These are phyloP conservation scores for Ustilago crameri DNA, from an alignment of 1,284 basidiomycete genomes.

Conservation along the genomic window DNA sequence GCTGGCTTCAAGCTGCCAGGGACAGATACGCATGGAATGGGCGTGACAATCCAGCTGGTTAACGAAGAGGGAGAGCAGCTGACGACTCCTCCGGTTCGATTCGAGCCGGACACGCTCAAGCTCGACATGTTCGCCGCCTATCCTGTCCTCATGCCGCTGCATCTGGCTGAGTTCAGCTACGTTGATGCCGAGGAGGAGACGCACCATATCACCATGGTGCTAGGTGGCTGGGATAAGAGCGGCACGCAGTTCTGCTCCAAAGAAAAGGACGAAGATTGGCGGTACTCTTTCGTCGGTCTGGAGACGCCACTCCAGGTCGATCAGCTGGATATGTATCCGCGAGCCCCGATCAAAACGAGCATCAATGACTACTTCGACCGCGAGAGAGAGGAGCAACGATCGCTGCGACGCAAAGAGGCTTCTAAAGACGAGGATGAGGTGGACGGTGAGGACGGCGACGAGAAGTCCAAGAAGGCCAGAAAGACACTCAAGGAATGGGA, in stretches of 20 bases:
- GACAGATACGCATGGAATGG: conserved; percentile 22
- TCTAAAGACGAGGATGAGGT: conserved; percentile 5
- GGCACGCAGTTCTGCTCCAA: conserved; percentile 36
- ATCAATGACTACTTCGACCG: conserved; percentile 32
- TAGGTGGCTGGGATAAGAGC: conserved; percentile 39
- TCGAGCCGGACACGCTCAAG: conserved; percentile 42
- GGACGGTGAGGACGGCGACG: neutral
- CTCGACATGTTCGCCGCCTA: conserved; percentile 44
- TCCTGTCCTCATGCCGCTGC: conserved; percentile 45
- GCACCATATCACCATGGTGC: conserved; percentile 26
- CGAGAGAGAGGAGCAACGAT: conserved; percentile 11
- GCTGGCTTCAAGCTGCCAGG: conserved; percentile 28
- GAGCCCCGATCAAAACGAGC: conserved; percentile 23
- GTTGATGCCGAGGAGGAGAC: conserved; percentile 10
- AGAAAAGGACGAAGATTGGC: conserved; percentile 38
- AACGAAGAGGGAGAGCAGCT: conserved; percentile 28
- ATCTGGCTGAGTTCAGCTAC: conserved; percentile 42
- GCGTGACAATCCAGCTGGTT: conserved; percentile 18
- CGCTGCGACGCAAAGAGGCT: conserved; percentile 4
- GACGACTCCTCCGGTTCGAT: conserved; percentile 22
- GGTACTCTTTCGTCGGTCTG: conserved; percentile 11
- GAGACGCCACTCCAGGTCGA: conserved; percentile 21
- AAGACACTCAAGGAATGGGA: conserved; percentile 13
- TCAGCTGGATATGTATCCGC: conserved; percentile 27
- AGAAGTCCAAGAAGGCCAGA: neutral